Evolutionary conservation across 2,329 filamentous ascomycete species (phyloP), one percentile per base, ranked within the genome.

Genomic region (Botryotinia calthae): DNA sequence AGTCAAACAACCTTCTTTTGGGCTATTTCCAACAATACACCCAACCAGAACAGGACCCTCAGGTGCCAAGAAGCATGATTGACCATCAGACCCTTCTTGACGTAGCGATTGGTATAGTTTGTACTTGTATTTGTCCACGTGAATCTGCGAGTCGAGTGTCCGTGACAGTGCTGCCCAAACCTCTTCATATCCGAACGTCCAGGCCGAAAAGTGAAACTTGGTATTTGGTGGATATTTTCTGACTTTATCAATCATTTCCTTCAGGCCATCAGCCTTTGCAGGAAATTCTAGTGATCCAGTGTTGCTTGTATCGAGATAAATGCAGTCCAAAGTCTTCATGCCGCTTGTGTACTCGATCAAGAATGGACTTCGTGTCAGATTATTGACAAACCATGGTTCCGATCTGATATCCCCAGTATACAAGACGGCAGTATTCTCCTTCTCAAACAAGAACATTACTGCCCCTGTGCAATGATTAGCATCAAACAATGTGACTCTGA

Each of bases 161-260:
- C 90, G 87, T 0, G 94, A 90, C 0, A 98, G 82, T 0, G 93
- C 91, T 73, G 94, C 84, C 94, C 94, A 98, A 0, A 97, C 94
- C 70, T 97, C 92, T 80, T 98, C 95, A 75, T 98, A 97, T 0
- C 93, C 93, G 79, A 96, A 96, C 0, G 95, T 98, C 94, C 95
- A 97, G 0, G 94, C 89, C 72, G 94, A 89, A 63, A 98, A 87
- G 80, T 97, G 92, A 78, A 97, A 98, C 0, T 91, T 81, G 0
- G 94, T 97, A 56, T 93, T 88, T 1, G 84, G 75, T 0, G 94
- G 91, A 80, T 95, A 97, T 37, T 83, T 79, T 0, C 83, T 81
- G 0, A 97, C 86, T 76, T 94, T 91, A 7, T 84, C 82, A 1
- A 98, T 79, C 0, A 98, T 85, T 78, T 97, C 93, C 1, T 83